Evolutionary conservation across 495 filamentous ascomycete genomes (phyloP).

Genomic region (Rostrohypoxylon terebratum): DNA sequence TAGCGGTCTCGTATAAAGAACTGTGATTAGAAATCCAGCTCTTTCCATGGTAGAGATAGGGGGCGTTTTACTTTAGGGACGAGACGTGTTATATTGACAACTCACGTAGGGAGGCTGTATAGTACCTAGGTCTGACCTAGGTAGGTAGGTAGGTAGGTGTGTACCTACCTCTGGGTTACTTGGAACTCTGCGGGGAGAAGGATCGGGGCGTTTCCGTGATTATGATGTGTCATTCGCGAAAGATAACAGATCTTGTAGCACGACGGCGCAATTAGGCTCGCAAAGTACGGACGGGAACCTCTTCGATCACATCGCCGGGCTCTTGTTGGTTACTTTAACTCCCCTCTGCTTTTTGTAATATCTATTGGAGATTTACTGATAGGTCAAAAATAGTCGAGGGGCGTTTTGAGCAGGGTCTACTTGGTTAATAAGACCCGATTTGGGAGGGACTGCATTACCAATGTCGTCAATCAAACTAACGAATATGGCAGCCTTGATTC

Average conservation of each 20-base stretch:
- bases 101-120: background rate
- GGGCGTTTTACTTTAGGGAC: background rate
- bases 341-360: background rate
- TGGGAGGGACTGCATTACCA: conserved; percentile 21
- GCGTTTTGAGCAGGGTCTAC: background rate
- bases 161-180: background rate
- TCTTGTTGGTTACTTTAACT: conserved; percentile 4
- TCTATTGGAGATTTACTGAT: conserved; percentile 5
- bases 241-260: conserved; percentile 26
- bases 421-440: conserved; percentile 10
- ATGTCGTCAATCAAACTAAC: background rate
- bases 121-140: too few species aligned
- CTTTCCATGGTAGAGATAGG: background rate
- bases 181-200: background rate
- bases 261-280: conserved; percentile 8
- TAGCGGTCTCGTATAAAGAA: conserved; percentile 4
- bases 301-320: conserved; percentile 12
- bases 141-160: background rate
- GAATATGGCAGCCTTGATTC: background rate
- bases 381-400: conserved; percentile 2
- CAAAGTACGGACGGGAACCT: conserved; percentile 4
- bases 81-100: conserved; percentile 3
- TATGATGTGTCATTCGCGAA: conserved; percentile 20
- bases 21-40: background rate
- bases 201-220: background rate